phyloP scores from a whole-genome alignment of 2,329 filamentous ascomycete genomes.

The Nemania abortiva region DNA sequence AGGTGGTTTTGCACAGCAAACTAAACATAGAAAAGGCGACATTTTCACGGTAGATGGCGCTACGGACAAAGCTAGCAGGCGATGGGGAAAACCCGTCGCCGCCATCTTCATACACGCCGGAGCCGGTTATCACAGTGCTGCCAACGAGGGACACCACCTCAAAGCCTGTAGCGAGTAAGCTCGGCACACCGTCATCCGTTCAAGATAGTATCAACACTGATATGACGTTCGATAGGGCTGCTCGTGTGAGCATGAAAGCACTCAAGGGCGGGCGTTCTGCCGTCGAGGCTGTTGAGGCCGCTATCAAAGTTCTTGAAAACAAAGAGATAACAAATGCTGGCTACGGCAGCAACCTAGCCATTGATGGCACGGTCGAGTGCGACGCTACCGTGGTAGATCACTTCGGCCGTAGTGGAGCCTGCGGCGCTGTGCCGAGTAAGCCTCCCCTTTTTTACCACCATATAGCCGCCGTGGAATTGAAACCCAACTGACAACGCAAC shows the following conservation, averaged over 20 bases:
- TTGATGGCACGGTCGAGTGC: conserved; percentile 92
- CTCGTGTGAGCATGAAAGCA: conserved; percentile 84
- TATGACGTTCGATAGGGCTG: conserved; percentile 70
- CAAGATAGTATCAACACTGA: conserved; percentile 9
- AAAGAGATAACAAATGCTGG: conserved; percentile 96
- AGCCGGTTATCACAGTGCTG: conserved; percentile 89
- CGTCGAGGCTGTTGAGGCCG: conserved; percentile 89
- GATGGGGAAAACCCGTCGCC: conserved; percentile 51
- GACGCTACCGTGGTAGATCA: conserved; percentile 96
- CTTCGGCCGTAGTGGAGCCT: conserved; percentile 89
- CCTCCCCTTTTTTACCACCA: conserved; percentile 39
- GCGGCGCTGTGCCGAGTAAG: conserved; percentile 90
- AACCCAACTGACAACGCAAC: conserved; percentile 12
- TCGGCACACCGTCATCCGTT: neutral
- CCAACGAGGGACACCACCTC: conserved; percentile 88
- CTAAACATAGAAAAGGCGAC: neutral
- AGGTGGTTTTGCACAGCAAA: neutral
- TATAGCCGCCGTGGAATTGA: neutral
- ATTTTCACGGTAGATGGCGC: conserved; percentile 55
- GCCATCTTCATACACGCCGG: conserved; percentile 97
- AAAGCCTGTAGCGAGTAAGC: conserved; percentile 89
- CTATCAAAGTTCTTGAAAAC: conserved; percentile 89
- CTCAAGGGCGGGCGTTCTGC: conserved; percentile 83
- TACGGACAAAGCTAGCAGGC: conserved; percentile 54
- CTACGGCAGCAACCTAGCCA: conserved; percentile 92